Percentiles rank a stretch among this genome's conserved stretches.
Evolutionary conservation across 2,329 filamentous ascomycete genomes (phyloP).

Genomic region (Diaporthe velutina): DNA sequence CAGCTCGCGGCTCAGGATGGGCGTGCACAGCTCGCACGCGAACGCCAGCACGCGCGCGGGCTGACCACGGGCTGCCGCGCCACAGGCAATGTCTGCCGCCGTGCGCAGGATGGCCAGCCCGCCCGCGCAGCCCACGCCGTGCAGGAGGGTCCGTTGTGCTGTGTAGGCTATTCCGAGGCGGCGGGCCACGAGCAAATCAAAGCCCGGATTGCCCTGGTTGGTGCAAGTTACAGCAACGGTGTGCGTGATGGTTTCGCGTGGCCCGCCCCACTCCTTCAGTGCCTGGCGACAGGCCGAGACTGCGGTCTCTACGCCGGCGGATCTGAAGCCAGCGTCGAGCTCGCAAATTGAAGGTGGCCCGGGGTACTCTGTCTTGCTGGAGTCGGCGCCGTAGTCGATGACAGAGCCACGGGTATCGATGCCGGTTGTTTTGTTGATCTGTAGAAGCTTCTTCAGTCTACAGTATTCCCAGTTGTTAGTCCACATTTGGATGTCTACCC

Average conservation of each 20-base stretch:
- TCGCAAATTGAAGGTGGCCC: not conserved
- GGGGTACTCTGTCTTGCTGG: not conserved
- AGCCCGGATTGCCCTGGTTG: not conserved
- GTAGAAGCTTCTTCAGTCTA: not conserved
- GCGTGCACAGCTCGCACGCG: not conserved
- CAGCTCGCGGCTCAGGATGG: not conserved
- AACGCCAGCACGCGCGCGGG: not conserved
- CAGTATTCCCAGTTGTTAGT: not conserved
- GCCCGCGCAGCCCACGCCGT: not conserved
- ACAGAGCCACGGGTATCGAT: not conserved
- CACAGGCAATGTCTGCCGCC: not conserved
- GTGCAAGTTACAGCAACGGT: too few species aligned
- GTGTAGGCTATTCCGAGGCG: not conserved
- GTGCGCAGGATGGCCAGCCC: not conserved
- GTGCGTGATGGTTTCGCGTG: not conserved
- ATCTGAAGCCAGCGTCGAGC: not conserved
- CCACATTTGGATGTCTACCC: accelerated
- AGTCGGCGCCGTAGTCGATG: not conserved
- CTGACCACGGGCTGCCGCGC: not conserved
- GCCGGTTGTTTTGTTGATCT: slow-evolving; percentile 12
- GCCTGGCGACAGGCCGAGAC: not conserved
- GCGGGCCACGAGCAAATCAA: not conserved
- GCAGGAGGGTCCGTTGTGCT: not conserved
- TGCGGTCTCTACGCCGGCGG: not conserved
- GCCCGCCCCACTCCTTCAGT: not conserved